Conservation (phyloP, 1,284 basidiomycete species). For the Spongiforma sp. region DNA sequence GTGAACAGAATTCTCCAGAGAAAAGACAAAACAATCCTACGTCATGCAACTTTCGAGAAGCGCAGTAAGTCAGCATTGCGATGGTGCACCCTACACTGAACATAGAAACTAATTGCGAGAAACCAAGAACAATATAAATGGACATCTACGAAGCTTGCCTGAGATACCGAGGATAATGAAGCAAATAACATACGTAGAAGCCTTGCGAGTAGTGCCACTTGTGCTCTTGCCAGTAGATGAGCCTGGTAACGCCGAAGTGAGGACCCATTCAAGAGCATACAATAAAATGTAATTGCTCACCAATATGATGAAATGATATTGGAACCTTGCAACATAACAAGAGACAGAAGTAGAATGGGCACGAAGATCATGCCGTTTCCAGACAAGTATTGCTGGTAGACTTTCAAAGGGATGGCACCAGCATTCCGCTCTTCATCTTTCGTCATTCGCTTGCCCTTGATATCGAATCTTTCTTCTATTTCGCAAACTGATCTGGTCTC, state of each 20-base stretch:
- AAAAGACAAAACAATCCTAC: neutral
- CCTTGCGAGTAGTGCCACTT: conserved; percentile 58
- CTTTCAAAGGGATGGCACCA: conserved; percentile 54
- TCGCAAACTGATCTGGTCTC: conserved; percentile 31
- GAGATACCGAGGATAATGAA: conserved; percentile 1
- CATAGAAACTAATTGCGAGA: conserved; percentile 52
- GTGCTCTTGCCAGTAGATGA: conserved; percentile 74
- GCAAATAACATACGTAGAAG: conserved; percentile 57
- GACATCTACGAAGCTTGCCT: conserved; percentile 50
- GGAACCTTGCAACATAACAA: conserved; percentile 63
- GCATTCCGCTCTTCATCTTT: conserved; percentile 57
- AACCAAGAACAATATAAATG: conserved; percentile 40
- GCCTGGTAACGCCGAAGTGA: conserved; percentile 43
- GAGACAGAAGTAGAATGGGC: conserved; percentile 55
- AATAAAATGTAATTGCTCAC: conserved; percentile 37
- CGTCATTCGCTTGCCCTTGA: conserved; percentile 41
- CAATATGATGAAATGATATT: conserved; percentile 72
- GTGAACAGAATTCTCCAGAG: neutral
- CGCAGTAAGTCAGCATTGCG: conserved; percentile 54
- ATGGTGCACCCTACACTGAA: conserved; percentile 63
- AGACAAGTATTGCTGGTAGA: conserved; percentile 62
- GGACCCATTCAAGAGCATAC: neutral
- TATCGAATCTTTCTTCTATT: conserved; percentile 12
- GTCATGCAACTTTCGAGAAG: conserved; percentile 1
- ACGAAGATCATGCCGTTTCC: conserved; percentile 58